These are phyloP conservation scores for Tricholoma sp. DNA, from an alignment of 768 basidiomycete genomes.

Conservation along the genomic window DNA sequence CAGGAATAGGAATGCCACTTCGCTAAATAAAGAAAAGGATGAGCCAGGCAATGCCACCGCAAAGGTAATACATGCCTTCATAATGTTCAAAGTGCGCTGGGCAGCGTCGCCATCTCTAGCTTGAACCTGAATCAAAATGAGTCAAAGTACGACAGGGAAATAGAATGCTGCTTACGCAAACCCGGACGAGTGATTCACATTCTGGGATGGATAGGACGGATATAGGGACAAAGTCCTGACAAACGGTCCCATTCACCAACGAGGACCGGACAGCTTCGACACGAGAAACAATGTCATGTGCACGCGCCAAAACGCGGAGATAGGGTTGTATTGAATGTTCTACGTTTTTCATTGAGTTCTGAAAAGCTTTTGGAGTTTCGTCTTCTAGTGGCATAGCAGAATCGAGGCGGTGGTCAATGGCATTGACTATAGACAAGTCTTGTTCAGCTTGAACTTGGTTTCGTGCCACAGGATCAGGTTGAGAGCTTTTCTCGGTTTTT, in stretches of 20 bases:
- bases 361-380: not conserved
- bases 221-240: conserved; percentile 31
- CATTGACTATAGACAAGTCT: conserved; percentile 30
- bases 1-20: conserved; percentile 35
- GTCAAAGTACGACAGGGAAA: conserved; percentile 2
- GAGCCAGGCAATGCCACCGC: not conserved
- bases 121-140: conserved; percentile 32
- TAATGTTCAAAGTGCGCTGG: conserved; percentile 46
- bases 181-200: conserved; percentile 49
- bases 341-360: not conserved
- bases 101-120: conserved; percentile 44
- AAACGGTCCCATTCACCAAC: conserved; percentile 8
- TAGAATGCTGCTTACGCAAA: conserved; percentile 34
- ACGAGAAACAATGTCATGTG: conserved; percentile 29
- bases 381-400: not conserved
- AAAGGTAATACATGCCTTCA: conserved; percentile 35
- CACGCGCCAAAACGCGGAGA: conserved; percentile 29
- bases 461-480: conserved; percentile 8
- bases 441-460: conserved; percentile 21
- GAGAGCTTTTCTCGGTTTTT: conserved; percentile 1
- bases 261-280: conserved; percentile 25
- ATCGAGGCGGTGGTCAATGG: conserved; percentile 30
- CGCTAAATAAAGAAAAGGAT: conserved; percentile 27
- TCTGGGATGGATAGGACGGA: conserved; percentile 46
- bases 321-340: conserved; percentile 19